These are phyloP conservation scores for Pharus latifolius DNA, from an alignment of 176 grass and related monocot species.

Conservation along the genomic window DNA sequence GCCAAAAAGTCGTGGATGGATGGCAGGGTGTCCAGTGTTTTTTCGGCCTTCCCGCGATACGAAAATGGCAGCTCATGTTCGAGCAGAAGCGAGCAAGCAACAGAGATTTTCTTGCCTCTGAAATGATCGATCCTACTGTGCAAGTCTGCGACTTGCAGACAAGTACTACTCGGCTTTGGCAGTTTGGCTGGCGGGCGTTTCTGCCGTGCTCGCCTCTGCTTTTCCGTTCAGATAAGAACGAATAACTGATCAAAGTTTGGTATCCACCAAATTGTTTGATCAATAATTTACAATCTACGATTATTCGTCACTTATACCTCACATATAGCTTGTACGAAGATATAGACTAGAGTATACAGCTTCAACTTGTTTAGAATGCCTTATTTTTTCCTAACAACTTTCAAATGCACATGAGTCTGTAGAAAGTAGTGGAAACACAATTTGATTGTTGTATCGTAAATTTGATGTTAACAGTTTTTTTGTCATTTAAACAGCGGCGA, in stretches of 20 bases:
- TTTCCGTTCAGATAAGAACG: neutral
- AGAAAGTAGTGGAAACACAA: too few species aligned
- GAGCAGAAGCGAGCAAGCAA: neutral
- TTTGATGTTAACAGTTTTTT: too few species aligned
- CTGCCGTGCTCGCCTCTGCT: neutral
- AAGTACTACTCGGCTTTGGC: too few species aligned
- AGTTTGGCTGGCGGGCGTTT: neutral
- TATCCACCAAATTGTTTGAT: neutral
- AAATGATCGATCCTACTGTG: too few species aligned
- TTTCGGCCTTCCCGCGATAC: neutral
- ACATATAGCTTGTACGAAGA: too few species aligned
- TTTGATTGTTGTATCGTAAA: too few species aligned
- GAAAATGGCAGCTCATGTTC: neutral
- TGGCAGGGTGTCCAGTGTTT: neutral
- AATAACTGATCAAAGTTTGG: neutral
- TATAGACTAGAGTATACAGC: too few species aligned
- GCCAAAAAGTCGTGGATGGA: slow-evolving; percentile 1
- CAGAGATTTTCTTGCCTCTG: neutral
- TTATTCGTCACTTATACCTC: too few species aligned
- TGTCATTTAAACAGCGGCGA: too few species aligned
- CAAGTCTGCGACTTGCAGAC: neutral
- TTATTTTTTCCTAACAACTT: too few species aligned
- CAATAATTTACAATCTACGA: neutral
- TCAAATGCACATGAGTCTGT: too few species aligned
- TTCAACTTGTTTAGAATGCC: too few species aligned